phyloP scores from a whole-genome alignment of 116 monocot genomes.

The Thalassia testudinum region DNA sequence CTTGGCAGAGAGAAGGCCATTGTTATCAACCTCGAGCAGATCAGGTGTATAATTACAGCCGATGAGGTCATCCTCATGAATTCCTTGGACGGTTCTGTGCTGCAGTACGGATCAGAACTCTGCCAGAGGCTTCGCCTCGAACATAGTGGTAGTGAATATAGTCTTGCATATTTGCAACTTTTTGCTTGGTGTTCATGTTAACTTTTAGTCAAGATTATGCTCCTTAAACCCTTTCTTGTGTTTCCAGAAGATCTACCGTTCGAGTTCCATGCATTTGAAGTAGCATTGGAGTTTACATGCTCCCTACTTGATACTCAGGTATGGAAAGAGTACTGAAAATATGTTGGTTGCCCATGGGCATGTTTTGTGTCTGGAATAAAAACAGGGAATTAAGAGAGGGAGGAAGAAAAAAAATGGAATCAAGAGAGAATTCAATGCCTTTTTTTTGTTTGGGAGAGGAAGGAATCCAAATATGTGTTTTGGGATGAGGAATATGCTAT shows the following conservation, averaged over 20 bases:
- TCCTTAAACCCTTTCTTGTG: too few relatives aligned
- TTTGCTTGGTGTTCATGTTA: background rate
- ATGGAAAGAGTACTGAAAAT: too few relatives aligned
- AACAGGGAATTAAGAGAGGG: too few relatives aligned
- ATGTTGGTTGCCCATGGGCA: too few relatives aligned
- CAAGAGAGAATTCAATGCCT: too few relatives aligned
- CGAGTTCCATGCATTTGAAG: conserved; percentile 48
- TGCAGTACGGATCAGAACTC: conserved; percentile 30
- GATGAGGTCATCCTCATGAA: conserved; percentile 48
- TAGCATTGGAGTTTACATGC: conserved; percentile 40
- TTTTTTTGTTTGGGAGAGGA: too few relatives aligned
- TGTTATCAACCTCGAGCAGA: conserved; percentile 45
- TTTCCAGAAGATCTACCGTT: conserved; percentile 43
- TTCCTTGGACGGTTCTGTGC: conserved; percentile 21
- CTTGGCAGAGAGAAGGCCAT: conserved; percentile 57
- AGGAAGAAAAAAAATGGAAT: too few relatives aligned
- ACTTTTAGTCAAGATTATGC: too few relatives aligned
- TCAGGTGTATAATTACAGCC: conserved; percentile 52
- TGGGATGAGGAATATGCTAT: too few relatives aligned
- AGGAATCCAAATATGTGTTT: too few relatives aligned
- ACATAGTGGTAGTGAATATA: conserved; percentile 28
- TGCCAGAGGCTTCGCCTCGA: conserved; percentile 22
- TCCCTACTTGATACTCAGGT: conserved; percentile 44
- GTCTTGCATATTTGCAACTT: background rate
- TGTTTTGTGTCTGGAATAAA: too few relatives aligned